phyloP scores from a whole-genome alignment of 2,329 filamentous ascomycete species.

The Verticillium nonalfalfae region DNA sequence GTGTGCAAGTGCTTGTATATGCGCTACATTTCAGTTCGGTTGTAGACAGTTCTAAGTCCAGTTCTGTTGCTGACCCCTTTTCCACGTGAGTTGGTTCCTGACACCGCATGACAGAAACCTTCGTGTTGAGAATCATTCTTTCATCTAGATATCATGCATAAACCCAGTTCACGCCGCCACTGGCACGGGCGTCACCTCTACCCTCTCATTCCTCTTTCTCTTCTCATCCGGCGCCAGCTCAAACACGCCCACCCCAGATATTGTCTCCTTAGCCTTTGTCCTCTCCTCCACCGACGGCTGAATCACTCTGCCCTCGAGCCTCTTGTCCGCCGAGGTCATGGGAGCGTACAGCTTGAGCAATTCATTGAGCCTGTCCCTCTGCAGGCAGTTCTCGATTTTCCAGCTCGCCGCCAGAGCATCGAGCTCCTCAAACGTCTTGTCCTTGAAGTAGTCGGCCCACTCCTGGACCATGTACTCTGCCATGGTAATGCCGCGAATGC shows the following conservation, averaged over 20 bases:
- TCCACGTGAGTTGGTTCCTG: no score
- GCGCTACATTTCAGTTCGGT: no score
- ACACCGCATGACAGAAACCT: no score
- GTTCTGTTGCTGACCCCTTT: no score
- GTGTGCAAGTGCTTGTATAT: no score
- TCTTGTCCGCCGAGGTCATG: constrained; percentile 15
- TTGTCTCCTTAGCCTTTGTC: constrained; percentile 10
- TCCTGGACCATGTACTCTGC: constrained; percentile 36
- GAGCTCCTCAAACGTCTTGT: constrained; percentile 32
- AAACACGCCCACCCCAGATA: constrained; percentile 20
- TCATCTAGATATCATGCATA: neutral
- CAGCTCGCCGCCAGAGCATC: constrained; percentile 41
- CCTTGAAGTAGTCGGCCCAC: constrained; percentile 37
- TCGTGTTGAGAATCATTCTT: neutral
- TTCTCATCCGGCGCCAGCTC: constrained; percentile 20
- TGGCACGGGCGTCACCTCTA: neutral
- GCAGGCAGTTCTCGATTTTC: constrained; percentile 42
- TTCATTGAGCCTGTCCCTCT: constrained; percentile 39
- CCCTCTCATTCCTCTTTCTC: constrained; percentile 7
- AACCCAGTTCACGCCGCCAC: neutral
- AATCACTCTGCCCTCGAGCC: constrained; percentile 20
- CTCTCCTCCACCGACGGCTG: constrained; percentile 4
- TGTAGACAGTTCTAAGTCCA: no score
- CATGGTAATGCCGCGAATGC: constrained; percentile 20
- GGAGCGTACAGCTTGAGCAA: constrained; percentile 12